Percentiles rank a stretch among this genome's conserved stretches.
These are phyloP conservation scores for Xylariaceae sp. DNA, from an alignment of 2,329 filamentous ascomycete genomes.

Conservation along the genomic window DNA sequence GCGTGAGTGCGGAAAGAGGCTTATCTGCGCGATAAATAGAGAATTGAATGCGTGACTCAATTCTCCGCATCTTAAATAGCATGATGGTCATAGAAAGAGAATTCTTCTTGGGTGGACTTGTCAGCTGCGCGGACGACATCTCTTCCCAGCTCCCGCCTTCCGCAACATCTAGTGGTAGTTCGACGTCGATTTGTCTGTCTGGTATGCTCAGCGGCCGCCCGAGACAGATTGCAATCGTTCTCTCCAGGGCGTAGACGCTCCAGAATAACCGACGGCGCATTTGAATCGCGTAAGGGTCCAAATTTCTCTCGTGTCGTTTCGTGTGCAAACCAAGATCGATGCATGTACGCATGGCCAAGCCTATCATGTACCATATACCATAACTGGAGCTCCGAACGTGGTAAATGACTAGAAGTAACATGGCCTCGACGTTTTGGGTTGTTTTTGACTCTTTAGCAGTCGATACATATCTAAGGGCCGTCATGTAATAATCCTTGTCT, in stretches of 20 bases:
- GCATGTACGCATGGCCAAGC: conserved; percentile 51
- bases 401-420: conserved; percentile 49
- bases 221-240: conserved; percentile 48
- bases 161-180: conserved; percentile 39
- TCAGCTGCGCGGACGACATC: background rate
- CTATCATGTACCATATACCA: conserved; percentile 54
- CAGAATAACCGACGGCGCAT: conserved; percentile 49
- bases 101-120: conserved; percentile 5
- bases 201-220: conserved; percentile 50
- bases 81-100: conserved; percentile 42
- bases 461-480: conserved; percentile 47
- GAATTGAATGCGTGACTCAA: conserved; percentile 49
- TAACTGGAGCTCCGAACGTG: conserved; percentile 50
- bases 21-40: conserved; percentile 51
- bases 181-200: conserved; percentile 50
- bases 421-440: conserved; percentile 51
- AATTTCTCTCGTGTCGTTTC: conserved; percentile 41
- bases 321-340: conserved; percentile 52
- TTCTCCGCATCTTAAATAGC: conserved; percentile 43
- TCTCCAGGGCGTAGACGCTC: conserved; percentile 50
- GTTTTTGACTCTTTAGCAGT: conserved; percentile 47
- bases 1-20: conserved; percentile 40
- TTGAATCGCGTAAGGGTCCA: conserved; percentile 42
- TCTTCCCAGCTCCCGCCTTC: conserved; percentile 16
- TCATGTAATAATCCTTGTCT: conserved; percentile 45